Percentiles rank a stretch among this genome's conserved stretches.
These are phyloP conservation scores for Straminergon stramineum DNA, from an alignment of 225 moss, liverwort and hornwort species.

Conservation along the genomic window DNA sequence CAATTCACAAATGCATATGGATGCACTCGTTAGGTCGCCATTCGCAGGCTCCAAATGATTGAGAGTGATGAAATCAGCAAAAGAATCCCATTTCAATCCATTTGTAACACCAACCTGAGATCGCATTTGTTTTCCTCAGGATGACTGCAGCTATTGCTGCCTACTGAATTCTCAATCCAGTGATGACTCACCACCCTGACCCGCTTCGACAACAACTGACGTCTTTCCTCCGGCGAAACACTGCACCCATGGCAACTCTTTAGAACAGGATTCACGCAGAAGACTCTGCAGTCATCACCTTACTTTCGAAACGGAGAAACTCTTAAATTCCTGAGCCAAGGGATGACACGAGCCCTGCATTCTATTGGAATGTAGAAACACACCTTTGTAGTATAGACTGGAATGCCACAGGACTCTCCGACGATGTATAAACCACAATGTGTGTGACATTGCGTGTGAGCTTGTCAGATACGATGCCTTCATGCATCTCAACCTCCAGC, in stretches of 20 bases:
- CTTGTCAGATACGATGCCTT: constrained; percentile 43
- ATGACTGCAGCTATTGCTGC: constrained; percentile 24
- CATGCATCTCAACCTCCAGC: constrained; percentile 81
- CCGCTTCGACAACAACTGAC: constrained; percentile 36
- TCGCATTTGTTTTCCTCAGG: constrained; percentile 38
- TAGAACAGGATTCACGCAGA: background rate
- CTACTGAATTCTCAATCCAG: constrained; percentile 67
- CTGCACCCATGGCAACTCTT: constrained; percentile 26
- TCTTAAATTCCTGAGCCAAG: background rate
- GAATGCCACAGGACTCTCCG: constrained; percentile 44
- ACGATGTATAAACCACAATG: constrained; percentile 58
- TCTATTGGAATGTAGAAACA: background rate
- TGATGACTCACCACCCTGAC: constrained; percentile 67
- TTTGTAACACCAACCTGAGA: constrained; percentile 48
- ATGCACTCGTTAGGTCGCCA: background rate
- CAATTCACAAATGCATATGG: background rate
- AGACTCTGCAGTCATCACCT: background rate
- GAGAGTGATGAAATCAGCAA: background rate
- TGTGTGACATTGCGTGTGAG: constrained; percentile 60
- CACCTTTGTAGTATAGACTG: constrained; percentile 59
- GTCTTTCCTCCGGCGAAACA: constrained; percentile 32
- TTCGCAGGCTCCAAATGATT: background rate
- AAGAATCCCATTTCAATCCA: background rate
- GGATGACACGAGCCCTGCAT: background rate
- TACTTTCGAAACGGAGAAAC: background rate